Percentiles rank a stretch among this genome's conserved stretches.
These are phyloP conservation scores for Nicotiana noctiflora DNA, from an alignment of 257 asterid genomes.

Conservation along the genomic window DNA sequence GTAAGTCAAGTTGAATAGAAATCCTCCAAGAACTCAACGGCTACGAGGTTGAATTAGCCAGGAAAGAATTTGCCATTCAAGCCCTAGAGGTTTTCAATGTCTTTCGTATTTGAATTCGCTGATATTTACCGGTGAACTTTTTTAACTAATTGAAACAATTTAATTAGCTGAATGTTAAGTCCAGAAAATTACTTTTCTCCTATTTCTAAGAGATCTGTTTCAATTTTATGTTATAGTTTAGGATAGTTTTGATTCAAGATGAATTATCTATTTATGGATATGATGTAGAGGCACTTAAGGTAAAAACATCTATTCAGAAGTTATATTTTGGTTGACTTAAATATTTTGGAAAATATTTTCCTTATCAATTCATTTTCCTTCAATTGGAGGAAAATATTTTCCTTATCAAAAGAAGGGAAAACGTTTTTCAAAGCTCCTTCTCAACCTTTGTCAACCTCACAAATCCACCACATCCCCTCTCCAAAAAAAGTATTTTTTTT, in stretches of 20 bases:
- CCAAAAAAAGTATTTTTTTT: too few species aligned
- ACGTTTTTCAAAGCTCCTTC: too few species aligned
- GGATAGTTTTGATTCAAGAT: constrained; percentile 43
- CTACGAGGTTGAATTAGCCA: constrained; percentile 59
- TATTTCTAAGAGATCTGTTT: background rate
- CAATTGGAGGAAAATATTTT: too few species aligned
- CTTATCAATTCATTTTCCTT: too few species aligned
- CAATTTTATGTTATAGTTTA: constrained; percentile 31
- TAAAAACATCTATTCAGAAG: background rate
- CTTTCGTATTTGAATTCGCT: background rate
- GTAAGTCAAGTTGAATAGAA: too few species aligned
- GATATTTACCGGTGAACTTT: background rate
- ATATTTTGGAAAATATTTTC: too few species aligned
- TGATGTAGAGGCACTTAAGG: constrained; percentile 52
- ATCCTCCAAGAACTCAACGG: constrained; percentile 73
- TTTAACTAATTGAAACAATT: background rate
- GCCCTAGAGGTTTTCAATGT: constrained; percentile 41
- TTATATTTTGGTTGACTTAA: too few species aligned
- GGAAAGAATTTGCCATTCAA: constrained; percentile 53
- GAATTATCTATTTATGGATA: constrained; percentile 44
- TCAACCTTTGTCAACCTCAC: too few species aligned
- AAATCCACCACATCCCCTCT: too few species aligned
- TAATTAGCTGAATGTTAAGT: background rate
- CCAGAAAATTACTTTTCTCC: background rate
- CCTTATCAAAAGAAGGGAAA: too few species aligned